phyloP scores from a whole-genome alignment of 768 basidiomycete species.

The Panellus pusillus region DNA sequence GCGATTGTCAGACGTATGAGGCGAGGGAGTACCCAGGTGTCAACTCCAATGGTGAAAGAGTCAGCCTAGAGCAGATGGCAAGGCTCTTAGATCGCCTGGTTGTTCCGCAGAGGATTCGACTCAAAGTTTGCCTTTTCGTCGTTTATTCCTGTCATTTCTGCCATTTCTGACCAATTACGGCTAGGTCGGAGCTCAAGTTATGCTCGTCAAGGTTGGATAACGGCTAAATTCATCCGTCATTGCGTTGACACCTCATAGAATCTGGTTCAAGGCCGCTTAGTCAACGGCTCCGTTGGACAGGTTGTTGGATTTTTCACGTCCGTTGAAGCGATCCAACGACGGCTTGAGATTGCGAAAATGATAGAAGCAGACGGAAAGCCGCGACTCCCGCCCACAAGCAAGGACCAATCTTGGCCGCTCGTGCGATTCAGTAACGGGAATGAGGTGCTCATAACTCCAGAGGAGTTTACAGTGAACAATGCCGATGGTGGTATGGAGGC shows the following conservation, averaged over 20 bases:
- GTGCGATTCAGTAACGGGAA: slow-evolving; percentile 56
- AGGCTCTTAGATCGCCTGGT: slow-evolving; percentile 61
- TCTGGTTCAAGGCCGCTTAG: slow-evolving; percentile 62
- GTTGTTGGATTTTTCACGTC: slow-evolving; percentile 47
- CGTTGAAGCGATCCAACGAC: slow-evolving; percentile 40
- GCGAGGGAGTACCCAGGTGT: slow-evolving; percentile 47
- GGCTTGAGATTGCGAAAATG: slow-evolving; percentile 41
- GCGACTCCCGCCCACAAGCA: neutral
- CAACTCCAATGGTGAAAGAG: slow-evolving; percentile 41
- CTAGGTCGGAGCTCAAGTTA: slow-evolving; percentile 82
- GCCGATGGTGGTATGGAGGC: slow-evolving; percentile 61
- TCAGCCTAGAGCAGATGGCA: slow-evolving; percentile 39
- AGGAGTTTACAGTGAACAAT: slow-evolving; percentile 65
- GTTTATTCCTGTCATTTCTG: slow-evolving; percentile 9
- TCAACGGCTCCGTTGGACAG: slow-evolving; percentile 70
- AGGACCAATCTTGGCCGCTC: slow-evolving; percentile 50
- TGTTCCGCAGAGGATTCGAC: slow-evolving; percentile 42
- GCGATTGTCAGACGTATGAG: slow-evolving; percentile 37
- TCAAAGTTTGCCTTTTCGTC: slow-evolving; percentile 43
- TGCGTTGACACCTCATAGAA: slow-evolving; percentile 43
- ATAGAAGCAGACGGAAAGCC: slow-evolving; percentile 25
- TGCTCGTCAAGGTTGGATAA: slow-evolving; percentile 65
- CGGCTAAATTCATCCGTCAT: neutral
- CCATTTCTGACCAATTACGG: neutral
- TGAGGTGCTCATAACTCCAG: slow-evolving; percentile 49